Percentiles rank a stretch among this genome's conserved stretches.
phyloP scores from a whole-genome alignment of 73 alveolate genomes.

The Uronychia setigera region DNA sequence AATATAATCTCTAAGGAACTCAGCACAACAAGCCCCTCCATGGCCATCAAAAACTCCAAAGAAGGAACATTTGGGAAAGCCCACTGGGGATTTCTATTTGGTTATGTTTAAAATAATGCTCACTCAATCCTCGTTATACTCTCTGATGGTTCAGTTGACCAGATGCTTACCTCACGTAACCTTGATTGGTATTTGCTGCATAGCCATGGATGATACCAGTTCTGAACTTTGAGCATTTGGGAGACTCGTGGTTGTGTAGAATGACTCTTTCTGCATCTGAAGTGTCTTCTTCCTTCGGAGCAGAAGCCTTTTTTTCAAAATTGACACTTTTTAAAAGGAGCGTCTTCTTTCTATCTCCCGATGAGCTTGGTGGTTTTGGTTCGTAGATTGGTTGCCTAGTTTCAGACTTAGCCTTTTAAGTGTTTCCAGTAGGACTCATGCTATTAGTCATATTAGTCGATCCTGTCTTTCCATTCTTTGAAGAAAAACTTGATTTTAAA shows the following conservation, averaged over 20 bases:
- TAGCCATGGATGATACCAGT: constrained; percentile 83
- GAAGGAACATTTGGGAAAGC: constrained; percentile 89
- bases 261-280: constrained; percentile 35
- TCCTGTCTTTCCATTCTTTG: neutral
- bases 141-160: constrained; percentile 33
- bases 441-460: neutral
- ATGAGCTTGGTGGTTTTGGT: neutral
- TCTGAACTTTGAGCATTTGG: constrained; percentile 80
- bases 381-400: neutral
- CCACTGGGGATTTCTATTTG: constrained; percentile 14
- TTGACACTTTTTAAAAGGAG: neutral
- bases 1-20: constrained; percentile 84
- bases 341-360: neutral
- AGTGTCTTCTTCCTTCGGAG: neutral
- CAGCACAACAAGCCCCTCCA: constrained; percentile 91
- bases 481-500: neutral
- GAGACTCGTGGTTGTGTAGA: neutral
- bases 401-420: neutral
- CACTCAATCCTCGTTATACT: constrained; percentile 91
- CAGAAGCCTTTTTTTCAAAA: neutral
- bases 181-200: constrained; percentile 92
- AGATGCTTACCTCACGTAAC: constrained; percentile 65
- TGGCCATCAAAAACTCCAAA: constrained; percentile 96
- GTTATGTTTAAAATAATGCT: constrained; percentile 76
- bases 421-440: neutral